Evolutionary conservation across 2,329 filamentous ascomycete species (phyloP), one percentile per base, ranked within the genome.

Genomic region (Xylaria sp.): DNA sequence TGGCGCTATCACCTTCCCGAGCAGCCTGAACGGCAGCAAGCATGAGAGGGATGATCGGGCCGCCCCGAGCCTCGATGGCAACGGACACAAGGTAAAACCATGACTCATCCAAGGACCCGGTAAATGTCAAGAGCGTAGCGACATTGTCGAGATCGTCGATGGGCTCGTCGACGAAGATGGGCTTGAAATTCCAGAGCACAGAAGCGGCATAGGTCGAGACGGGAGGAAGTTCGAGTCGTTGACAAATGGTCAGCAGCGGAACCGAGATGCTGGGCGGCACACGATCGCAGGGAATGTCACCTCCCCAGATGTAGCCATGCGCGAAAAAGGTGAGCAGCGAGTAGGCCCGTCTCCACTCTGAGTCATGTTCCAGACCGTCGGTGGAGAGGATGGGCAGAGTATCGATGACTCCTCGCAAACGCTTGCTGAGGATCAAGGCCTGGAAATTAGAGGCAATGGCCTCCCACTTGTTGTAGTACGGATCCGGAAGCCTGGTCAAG

Each of bases 21-120:
- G 88, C 92, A 42, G 92, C 92, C 55, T 84, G 80, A 59, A 99
- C 92, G 52, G 94, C 94, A 47, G 86, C 82, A 48, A 99, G 80
- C 91, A 97, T 96, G 60, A 96, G 78, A 0, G 92, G 87, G 56
- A 99, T 87, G 59, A 92, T 89, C 2, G 92, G 90, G 0, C 88
- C 94, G 30, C 91, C 93, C 58, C 91, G 88, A 57, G 92, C 92
- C 76, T 99, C 94, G 65, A 99, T 97, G 63, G 93, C 94, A 2
- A 97, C 90, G 0, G 92, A 97, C 55, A 97, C 86, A 10, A 99
- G 81, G 73, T 97, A 99, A 73, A 99, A 99, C 94, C 94, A 99
- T 63, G 94, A 96, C 76, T 99, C 94, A 72, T 99, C 94, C 58
- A 96, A 80, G 6, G 92, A 92, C 54, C 94, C 94, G 13, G 94